Evolutionary conservation across 2,329 filamentous ascomycete genomes (phyloP).

Genomic region (Rutstroemia sp.): DNA sequence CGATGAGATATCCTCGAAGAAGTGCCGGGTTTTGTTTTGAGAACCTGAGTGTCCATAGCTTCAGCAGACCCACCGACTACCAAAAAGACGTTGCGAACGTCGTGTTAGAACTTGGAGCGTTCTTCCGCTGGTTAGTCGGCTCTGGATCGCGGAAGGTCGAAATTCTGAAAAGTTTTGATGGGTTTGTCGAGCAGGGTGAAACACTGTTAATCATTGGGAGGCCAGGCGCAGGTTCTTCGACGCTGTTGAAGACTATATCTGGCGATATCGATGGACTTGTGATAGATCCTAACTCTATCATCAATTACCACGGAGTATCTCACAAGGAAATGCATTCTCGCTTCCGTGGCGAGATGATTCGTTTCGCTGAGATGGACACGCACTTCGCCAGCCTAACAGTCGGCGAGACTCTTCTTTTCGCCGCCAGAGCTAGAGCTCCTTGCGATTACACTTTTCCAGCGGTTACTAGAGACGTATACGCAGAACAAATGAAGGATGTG

Average conservation of each 20-base stretch:
- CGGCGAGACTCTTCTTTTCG: slow-evolving; percentile 66
- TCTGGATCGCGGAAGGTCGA: slow-evolving; percentile 40
- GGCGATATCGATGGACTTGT: slow-evolving; percentile 49
- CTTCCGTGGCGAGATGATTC: slow-evolving; percentile 53
- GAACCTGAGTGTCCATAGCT: slow-evolving; percentile 62
- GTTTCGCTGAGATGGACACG: slow-evolving; percentile 67
- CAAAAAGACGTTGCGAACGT: slow-evolving; percentile 59
- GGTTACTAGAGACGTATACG: slow-evolving; percentile 49
- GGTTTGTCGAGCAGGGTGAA: slow-evolving; percentile 54
- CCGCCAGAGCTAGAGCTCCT: slow-evolving; percentile 59
- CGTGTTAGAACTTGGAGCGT: slow-evolving; percentile 40
- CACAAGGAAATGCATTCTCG: slow-evolving; percentile 45
- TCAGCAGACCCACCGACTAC: slow-evolving; percentile 60
- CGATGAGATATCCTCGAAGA: slow-evolving; percentile 34
- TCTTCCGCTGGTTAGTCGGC: slow-evolving; percentile 42
- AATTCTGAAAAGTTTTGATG: slow-evolving; percentile 58
- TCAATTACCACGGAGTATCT: slow-evolving; percentile 57
- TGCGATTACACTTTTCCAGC: slow-evolving; percentile 48
- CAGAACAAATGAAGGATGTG: slow-evolving; percentile 37
- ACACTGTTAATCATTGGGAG: slow-evolving; percentile 61
- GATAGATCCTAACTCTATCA: slow-evolving; percentile 39
- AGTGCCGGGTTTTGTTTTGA: slow-evolving; percentile 59
- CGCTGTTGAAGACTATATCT: slow-evolving; percentile 50
- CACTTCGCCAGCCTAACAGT: slow-evolving; percentile 72
- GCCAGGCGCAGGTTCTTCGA: slow-evolving; percentile 53